Evolutionary conservation across 306 rosid genomes (phyloP).

Genomic region (Quercus robur): DNA sequence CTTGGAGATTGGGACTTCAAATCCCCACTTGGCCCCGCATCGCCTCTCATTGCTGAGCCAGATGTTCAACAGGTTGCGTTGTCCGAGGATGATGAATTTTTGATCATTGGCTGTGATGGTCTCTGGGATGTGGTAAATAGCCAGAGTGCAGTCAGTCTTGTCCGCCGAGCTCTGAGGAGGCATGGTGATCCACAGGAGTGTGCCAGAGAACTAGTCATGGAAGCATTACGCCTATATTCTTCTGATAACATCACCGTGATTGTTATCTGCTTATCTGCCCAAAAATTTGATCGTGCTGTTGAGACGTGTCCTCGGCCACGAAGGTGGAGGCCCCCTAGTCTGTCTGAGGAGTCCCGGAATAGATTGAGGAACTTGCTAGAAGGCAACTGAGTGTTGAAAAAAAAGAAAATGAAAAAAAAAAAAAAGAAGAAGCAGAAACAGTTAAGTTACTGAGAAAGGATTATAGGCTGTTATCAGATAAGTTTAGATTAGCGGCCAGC

Average conservation of each 20-base stretch:
- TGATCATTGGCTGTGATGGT: constrained; percentile 89
- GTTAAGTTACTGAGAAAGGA: constrained; percentile 13
- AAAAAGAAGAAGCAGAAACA: background rate
- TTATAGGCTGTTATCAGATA: constrained; percentile 53
- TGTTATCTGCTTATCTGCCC: constrained; percentile 66
- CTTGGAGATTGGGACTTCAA: constrained; percentile 90
- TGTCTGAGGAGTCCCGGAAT: constrained; percentile 59
- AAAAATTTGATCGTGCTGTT: constrained; percentile 23
- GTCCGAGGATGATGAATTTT: constrained; percentile 79
- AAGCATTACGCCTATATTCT: constrained; percentile 69
- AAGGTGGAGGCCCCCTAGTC: constrained; percentile 54
- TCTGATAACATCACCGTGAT: constrained; percentile 82
- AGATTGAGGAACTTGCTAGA: constrained; percentile 56
- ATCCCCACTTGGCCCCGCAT: constrained; percentile 56
- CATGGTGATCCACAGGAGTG: constrained; percentile 76
- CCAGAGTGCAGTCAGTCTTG: constrained; percentile 83
- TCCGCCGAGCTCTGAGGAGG: constrained; percentile 77
- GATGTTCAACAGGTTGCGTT: constrained; percentile 57
- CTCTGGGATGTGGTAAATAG: constrained; percentile 88
- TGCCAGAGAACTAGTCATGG: constrained; percentile 73
- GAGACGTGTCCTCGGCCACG: constrained; percentile 48
- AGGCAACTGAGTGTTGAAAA: constrained; percentile 45
- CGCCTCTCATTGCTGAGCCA: constrained; percentile 89
- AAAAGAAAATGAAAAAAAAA: background rate
- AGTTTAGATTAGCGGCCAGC: constrained; percentile 46